phyloP scores from a whole-genome alignment of 306 rosid genomes.

The Inga laurina region DNA sequence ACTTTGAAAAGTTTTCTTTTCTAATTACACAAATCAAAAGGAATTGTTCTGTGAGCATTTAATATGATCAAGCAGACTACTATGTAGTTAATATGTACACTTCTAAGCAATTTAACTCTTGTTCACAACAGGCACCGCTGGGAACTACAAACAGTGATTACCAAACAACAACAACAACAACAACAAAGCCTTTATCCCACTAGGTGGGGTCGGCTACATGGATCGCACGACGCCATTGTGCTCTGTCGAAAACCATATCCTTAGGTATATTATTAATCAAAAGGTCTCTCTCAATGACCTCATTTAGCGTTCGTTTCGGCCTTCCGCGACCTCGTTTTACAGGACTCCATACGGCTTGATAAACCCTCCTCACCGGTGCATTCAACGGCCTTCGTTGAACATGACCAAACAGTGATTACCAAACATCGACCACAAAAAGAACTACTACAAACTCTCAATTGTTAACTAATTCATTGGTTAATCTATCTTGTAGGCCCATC shows the following conservation, averaged over 20 bases:
- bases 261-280: no score
- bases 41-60: background rate
- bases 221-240: no score
- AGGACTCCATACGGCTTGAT: no score
- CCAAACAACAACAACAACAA: slow-evolving; percentile 9
- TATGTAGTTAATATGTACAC: slow-evolving; percentile 33
- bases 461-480: slow-evolving; percentile 33
- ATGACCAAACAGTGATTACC: no score
- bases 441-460: slow-evolving; percentile 9
- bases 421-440: slow-evolving; percentile 12
- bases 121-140: slow-evolving; percentile 10
- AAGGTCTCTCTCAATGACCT: no score
- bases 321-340: no score
- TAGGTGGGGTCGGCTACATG: no score
- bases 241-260: no score
- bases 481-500: slow-evolving; percentile 84
- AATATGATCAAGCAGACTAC: slow-evolving; percentile 1
- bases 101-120: slow-evolving; percentile 1
- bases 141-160: slow-evolving; percentile 4
- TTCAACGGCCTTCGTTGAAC: no score
- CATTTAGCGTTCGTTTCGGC: no score
- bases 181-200: no score
- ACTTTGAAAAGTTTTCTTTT: background rate
- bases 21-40: background rate
- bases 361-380: no score